A percentile compares a stretch with the other conserved stretches of the same genome.
Conservation (phyloP, 2,329 filamentous ascomycete species). For the Leptographium flavum region DNA sequence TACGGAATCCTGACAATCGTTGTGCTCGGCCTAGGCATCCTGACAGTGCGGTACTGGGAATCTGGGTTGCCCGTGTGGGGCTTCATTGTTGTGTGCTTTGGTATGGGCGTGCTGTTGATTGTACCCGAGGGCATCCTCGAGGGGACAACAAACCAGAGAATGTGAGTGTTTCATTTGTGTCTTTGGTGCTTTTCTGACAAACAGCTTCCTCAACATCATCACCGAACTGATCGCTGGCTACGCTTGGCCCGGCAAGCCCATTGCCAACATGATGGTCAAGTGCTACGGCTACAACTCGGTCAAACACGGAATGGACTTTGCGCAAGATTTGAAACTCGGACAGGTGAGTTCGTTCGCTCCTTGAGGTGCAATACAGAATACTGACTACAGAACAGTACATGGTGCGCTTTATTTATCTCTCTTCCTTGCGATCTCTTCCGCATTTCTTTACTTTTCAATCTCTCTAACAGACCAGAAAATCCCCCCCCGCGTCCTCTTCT, state of each 20-base stretch:
- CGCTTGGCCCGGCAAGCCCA: constrained; percentile 26
- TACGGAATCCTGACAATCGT: constrained; percentile 12
- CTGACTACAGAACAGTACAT: no score
- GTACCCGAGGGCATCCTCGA: constrained; percentile 29
- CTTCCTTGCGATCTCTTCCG: no score
- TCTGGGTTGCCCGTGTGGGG: constrained; percentile 16
- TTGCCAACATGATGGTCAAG: constrained; percentile 35
- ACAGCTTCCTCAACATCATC: constrained; percentile 26
- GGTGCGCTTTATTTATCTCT: neutral
- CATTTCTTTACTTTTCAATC: neutral
- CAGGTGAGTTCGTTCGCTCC: no score
- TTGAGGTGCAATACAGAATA: no score
- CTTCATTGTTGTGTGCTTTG: constrained; percentile 26
- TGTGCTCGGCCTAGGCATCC: constrained; percentile 17
- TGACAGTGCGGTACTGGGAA: constrained; percentile 16
- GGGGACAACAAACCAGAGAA: constrained; percentile 24
- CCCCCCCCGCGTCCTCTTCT: constrained; percentile 43
- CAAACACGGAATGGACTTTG: constrained; percentile 36
- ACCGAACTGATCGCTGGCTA: constrained; percentile 32
- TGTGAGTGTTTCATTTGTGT: neutral
- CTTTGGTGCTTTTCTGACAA: neutral
- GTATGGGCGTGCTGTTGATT: constrained; percentile 26
- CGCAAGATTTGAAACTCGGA: constrained; percentile 16
- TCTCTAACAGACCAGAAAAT: constrained; percentile 29
- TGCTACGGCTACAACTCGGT: constrained; percentile 22